These are phyloP conservation scores for Petunia secreta DNA, from an alignment of 257 asterid species.

Conservation along the genomic window DNA sequence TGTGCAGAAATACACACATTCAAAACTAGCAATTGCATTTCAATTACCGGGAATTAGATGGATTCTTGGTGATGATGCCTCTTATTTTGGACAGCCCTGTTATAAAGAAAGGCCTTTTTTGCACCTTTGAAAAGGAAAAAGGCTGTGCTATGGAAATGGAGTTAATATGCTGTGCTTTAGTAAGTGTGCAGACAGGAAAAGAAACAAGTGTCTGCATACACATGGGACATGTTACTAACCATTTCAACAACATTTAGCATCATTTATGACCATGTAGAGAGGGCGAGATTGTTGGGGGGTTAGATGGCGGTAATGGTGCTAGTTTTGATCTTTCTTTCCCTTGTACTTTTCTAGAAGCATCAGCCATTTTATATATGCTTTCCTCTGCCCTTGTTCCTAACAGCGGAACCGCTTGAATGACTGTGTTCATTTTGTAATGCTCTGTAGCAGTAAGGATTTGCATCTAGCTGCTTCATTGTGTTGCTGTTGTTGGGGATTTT, in stretches of 20 bases:
- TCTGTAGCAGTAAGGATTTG: constrained; percentile 5
- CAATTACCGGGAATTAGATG: not conserved
- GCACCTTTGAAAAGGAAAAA: not conserved
- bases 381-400: not conserved
- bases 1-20: not conserved
- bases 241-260: not conserved
- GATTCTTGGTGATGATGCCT: not conserved
- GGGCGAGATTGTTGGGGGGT: not conserved
- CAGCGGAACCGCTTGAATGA: not conserved
- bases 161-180: not conserved
- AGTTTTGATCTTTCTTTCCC: not conserved
- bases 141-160: not conserved
- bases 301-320: not conserved
- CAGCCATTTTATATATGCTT: constrained; percentile 2
- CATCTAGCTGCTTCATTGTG: not conserved
- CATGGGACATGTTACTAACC: not conserved
- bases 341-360: not conserved
- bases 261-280: not conserved
- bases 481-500: constrained; percentile 9
- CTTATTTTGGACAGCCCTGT: too few relatives aligned
- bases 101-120: not conserved
- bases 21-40: not conserved
- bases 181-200: not conserved
- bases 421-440: not conserved
- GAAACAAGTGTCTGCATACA: not conserved